A percentile compares a stretch with the other conserved stretches of the same genome.
Evolutionary conservation across 2,329 filamentous ascomycete genomes (phyloP).

Genomic region (Fusarium nurragi): DNA sequence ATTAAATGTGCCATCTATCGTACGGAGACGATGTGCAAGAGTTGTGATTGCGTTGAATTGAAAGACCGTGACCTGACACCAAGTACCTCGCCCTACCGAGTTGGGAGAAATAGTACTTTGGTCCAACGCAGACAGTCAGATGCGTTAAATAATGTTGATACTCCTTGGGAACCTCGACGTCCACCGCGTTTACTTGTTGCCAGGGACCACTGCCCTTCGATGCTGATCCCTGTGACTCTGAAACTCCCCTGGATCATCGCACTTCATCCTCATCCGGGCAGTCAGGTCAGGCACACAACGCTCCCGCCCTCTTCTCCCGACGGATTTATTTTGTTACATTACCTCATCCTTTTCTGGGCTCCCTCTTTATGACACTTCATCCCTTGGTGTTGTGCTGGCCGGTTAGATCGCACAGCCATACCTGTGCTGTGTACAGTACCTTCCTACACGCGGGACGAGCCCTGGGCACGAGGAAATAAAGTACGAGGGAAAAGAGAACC

Average conservation of each 20-base stretch:
- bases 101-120: constrained; percentile 11
- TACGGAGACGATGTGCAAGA: too few relatives aligned
- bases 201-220: constrained; percentile 31
- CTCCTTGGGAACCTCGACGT: constrained; percentile 7
- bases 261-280: constrained; percentile 2
- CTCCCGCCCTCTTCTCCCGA: constrained; percentile 8
- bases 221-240: constrained; percentile 45
- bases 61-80: constrained; percentile 10
- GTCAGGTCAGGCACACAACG: constrained; percentile 15
- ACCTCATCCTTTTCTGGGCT: constrained; percentile 19
- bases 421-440: too few relatives aligned
- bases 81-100: constrained; percentile 12
- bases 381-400: constrained; percentile 3
- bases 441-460: constrained; percentile 2
- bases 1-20: background rate
- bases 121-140: constrained; percentile 5
- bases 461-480: constrained; percentile 13
- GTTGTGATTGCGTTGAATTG: background rate
- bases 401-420: constrained; percentile 7
- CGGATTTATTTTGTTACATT: constrained; percentile 14
- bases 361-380: constrained; percentile 9
- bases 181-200: constrained; percentile 10
- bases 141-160: constrained; percentile 17
- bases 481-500: constrained; percentile 14
- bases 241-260: constrained; percentile 44